Base-by-base conservation (phyloP, 345 rosid genomes). In the Dovyalis caffra region DNA sequence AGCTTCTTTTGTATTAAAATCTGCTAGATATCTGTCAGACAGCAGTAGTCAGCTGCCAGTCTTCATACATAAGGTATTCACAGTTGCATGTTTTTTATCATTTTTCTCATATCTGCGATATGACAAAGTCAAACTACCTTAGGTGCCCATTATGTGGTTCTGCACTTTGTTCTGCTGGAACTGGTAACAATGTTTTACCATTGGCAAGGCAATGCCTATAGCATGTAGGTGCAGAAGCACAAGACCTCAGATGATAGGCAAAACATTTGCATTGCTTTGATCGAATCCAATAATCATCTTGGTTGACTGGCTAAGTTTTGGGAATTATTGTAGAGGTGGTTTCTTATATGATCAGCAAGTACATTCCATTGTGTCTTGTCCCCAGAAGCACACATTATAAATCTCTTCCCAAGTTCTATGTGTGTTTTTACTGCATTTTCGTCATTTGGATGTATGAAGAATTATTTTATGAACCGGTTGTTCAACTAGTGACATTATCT, bases 221-320 rank as follows among this genome's bases (percentile, higher is more conserved):
- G n/a, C n/a, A n/a, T n/a, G n/a, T n/a, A n/a, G 10, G 15, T 62
- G 63, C 56, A 25, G 28, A 70, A 37, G 53, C 37, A 68, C 1
- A 29, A 58, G 23, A 31, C 45, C 16, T 34, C 47, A 72, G 51
- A 14, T 60, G 33, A 21, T 9, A 6, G 15, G 70, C 29, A 61
- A 8, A 37, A 69, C 43, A 28, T 18, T 51, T 56, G 20, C 20
- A 35, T 64, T 45, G 37, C 68, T 71, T 71, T 77, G 37, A 40
- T 75, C 67, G 14, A 43, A 12, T 53, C 26, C 16, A 64, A 64
- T 6, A 74, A 65, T 34, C 14, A 3, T 0, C 14, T 74, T 61
- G 14, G 34, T 74, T 38, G 5, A 8, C 35, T 9, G 16, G 20
- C 26, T 12, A 10, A 31, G 21, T 16, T 57, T 37, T 33, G 5